These are phyloP conservation scores for Fusarium sp. DNA, from an alignment of 2,329 filamentous ascomycete species.

Conservation along the genomic window DNA sequence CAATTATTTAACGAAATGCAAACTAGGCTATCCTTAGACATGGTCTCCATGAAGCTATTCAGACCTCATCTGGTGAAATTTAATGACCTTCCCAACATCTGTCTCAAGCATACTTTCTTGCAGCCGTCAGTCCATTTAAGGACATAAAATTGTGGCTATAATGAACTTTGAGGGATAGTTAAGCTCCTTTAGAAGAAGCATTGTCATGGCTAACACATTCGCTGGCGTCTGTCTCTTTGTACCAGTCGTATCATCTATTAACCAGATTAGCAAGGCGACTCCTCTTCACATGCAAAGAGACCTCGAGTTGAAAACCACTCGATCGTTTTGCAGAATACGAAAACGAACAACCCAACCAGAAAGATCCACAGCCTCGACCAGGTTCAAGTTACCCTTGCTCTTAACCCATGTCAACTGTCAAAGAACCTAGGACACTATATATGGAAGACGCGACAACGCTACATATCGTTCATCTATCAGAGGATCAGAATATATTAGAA, in stretches of 20 bases:
- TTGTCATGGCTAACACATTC: neutral
- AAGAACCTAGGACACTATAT: neutral
- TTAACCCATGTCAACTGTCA: neutral
- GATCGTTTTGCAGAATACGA: conserved; percentile 6
- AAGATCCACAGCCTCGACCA: conserved; percentile 12
- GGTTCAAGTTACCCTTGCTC: conserved; percentile 8
- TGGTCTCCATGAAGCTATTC: neutral
- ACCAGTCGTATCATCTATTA: neutral
- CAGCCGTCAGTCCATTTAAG: neutral
- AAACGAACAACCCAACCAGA: conserved; percentile 17
- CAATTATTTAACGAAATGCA: neutral
- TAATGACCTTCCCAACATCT: neutral
- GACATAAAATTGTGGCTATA: neutral
- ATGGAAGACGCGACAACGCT: neutral
- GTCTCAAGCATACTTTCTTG: neutral
- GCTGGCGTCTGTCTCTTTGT: neutral
- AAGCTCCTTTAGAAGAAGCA: neutral
- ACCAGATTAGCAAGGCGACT: conserved; percentile 1
- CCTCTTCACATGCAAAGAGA: conserved; percentile 23
- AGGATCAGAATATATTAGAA: neutral
- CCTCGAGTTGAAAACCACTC: neutral
- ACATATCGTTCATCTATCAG: neutral
- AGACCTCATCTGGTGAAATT: neutral
- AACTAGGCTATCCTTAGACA: neutral
- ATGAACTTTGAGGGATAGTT: neutral